These are phyloP conservation scores for Fusarium staphyleae DNA, from an alignment of 2,329 filamentous ascomycete genomes.

Conservation along the genomic window DNA sequence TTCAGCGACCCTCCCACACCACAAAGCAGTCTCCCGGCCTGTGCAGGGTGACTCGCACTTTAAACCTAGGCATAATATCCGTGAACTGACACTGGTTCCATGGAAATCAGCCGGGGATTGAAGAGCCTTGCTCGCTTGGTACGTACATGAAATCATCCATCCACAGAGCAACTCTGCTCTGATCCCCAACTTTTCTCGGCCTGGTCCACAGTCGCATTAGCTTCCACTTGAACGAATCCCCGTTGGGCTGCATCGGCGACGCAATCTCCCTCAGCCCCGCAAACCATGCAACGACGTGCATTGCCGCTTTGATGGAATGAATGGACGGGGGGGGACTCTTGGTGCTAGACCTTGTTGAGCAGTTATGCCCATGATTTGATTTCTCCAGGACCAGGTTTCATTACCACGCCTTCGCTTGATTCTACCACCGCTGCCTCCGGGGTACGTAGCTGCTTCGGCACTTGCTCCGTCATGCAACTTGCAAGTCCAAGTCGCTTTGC, in stretches of 20 bases:
- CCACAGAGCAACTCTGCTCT: constrained; percentile 10
- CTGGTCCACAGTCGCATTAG: constrained; percentile 26
- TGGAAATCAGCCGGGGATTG: constrained; percentile 1
- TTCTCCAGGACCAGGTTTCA: constrained; percentile 6
- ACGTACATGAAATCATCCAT: too few relatives aligned
- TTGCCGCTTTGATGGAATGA: constrained; percentile 28
- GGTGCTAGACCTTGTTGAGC: constrained; percentile 9
- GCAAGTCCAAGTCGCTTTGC: too few relatives aligned
- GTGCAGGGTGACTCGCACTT: too few relatives aligned
- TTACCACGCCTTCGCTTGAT: constrained; percentile 16
- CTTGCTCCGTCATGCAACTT: neutral
- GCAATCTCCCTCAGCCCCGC: constrained; percentile 33
- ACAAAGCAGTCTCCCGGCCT: too few relatives aligned
- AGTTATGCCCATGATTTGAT: neutral
- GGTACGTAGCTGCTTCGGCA: constrained; percentile 16
- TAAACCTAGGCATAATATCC: too few relatives aligned
- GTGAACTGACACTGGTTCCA: too few relatives aligned
- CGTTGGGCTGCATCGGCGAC: constrained; percentile 6
- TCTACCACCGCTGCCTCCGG: constrained; percentile 12
- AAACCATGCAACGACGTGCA: constrained; percentile 26
- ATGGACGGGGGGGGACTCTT: constrained; percentile 10
- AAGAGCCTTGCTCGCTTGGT: neutral
- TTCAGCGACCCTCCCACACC: too few relatives aligned
- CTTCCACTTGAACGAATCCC: neutral
- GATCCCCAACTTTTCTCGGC: constrained; percentile 30